phyloP scores from a whole-genome alignment of 73 alveolate species.

The Stentor roeselii region DNA sequence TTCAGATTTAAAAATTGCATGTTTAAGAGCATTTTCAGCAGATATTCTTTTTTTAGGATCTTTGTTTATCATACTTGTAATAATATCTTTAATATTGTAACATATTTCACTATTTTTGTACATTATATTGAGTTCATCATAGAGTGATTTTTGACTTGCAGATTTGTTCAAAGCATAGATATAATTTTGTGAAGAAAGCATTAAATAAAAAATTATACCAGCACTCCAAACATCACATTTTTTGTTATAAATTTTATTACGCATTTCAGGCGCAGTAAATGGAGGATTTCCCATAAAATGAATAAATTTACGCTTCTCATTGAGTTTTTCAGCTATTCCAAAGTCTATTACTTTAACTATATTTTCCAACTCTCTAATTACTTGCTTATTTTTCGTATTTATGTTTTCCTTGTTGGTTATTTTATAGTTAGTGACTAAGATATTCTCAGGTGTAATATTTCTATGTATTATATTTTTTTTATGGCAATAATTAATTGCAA shows the following conservation, averaged over 20 bases:
- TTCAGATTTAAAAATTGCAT: not conserved
- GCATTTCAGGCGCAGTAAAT: not conserved
- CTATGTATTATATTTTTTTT: not conserved
- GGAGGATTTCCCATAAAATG: not conserved
- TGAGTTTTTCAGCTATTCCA: not conserved
- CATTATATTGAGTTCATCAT: no score
- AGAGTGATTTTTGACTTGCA: no score
- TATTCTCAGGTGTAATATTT: not conserved
- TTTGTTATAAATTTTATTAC: no score
- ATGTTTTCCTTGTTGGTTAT: no score
- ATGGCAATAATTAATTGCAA: not conserved
- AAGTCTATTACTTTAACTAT: not conserved
- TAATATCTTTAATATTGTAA: no score
- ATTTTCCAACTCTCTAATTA: not conserved
- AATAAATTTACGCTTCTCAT: not conserved
- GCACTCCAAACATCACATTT: not conserved
- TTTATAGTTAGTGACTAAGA: not conserved
- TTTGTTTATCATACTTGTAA: no score
- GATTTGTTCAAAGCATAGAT: no score
- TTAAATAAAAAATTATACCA: not conserved
- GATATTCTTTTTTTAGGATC: no score
- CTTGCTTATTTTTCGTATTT: no score
- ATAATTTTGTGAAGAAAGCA: no score
- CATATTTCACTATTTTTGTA: no score
- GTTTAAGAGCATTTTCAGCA: no score